Base-by-base conservation (phyloP, 148 eudicot genomes). In the Camellia granthamiana region DNA sequence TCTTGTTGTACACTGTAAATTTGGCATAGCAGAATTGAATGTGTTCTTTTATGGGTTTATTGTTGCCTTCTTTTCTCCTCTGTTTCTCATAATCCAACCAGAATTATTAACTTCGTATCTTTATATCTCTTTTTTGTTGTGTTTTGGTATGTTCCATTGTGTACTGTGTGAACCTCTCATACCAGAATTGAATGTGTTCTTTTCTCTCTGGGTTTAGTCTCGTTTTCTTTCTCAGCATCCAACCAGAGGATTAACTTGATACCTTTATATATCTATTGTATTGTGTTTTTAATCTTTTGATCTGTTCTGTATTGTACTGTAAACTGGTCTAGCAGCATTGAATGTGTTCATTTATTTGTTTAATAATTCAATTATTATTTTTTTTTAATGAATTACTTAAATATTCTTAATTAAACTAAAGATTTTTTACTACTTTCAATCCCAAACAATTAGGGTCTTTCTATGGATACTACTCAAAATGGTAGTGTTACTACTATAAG, bases 401-500 rank as follows among this genome's bases (percentile, higher is more conserved):
- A 41, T 23, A 7, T 77, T 49, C 21, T 51, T 7, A 12, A 67
- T 38, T 42, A 13, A 66, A 73, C 16, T 75, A 77, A 81, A 84
- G 82, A 81, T 80, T 51, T n/a, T 47, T 74, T 81, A 74, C 10
- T 59, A 30, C 76, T 69, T 52, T 41, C 52, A 47, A 68, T 42
- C 42, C 79, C 38, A 23, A 49, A 4, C 19, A 43, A 12, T 46
- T 69, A 41, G 38, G 38, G 38, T 30, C 76, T 79, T 21, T 79
- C 91, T 59, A 87, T 72, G 58, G 85, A 92, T 64, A 87, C 84
- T 83, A 23, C 84, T 54, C 86, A 85, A 84, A 90, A 90, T 81
- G 98, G 90, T 59, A 81, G 66, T 64, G 61, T 30, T 30, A 30
- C 38, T 30, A 30, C 38, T 30, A 30, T 77, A 21, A 84, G 75